Evolutionary conservation across 768 basidiomycete genomes (phyloP).

Genomic region (Rhodotorula paludigena): DNA sequence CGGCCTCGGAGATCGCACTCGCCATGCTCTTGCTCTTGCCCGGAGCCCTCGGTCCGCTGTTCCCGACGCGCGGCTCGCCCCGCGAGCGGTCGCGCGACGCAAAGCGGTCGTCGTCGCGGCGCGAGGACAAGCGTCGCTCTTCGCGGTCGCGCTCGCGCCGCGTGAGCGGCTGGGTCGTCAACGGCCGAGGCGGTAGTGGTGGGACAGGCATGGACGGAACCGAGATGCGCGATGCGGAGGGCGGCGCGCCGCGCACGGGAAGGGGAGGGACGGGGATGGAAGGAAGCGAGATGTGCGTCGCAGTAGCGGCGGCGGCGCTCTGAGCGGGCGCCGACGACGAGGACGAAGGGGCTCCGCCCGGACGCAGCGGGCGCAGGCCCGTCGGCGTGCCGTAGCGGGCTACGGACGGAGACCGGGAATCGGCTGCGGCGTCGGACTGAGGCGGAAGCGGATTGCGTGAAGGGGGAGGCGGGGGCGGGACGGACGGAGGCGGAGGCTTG

Average conservation of each 20-base stretch:
- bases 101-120: neutral
- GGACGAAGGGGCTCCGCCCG: neutral
- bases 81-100: neutral
- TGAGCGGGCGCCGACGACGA: too few species aligned
- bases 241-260: neutral
- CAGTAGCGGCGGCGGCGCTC: neutral
- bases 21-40: slow-evolving; percentile 11
- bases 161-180: neutral
- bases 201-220: slow-evolving; percentile 1
- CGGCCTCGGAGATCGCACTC: slow-evolving; percentile 19
- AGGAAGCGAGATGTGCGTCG: neutral
- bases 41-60: neutral
- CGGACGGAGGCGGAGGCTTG: slow-evolving; percentile 33
- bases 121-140: too few species aligned
- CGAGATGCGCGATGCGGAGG: slow-evolving; percentile 1
- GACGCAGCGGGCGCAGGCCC: neutral
- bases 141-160: neutral
- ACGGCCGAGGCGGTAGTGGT: neutral
- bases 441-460: slow-evolving; percentile 50
- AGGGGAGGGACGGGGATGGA: neutral
- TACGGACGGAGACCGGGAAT: neutral
- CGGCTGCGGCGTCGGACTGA: neutral
- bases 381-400: too few species aligned
- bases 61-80: neutral
- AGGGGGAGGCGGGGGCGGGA: slow-evolving; percentile 43